A percentile compares a stretch with the other conserved stretches of the same genome.
phyloP scores from a whole-genome alignment of 1,139 yeast species.

The Suhomyces terraborum region DNA sequence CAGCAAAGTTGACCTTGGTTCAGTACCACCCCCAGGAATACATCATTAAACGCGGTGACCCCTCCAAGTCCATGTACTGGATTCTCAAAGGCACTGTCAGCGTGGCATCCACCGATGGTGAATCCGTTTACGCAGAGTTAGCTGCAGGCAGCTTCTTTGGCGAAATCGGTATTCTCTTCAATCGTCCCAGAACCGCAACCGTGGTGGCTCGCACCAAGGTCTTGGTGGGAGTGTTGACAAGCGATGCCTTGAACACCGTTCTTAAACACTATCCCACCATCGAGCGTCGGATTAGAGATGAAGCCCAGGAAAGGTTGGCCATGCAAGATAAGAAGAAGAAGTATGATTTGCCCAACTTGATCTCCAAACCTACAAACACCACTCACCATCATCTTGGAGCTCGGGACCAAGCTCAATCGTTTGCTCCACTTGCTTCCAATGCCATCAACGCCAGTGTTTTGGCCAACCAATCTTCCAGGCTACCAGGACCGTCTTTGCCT shows the following conservation, averaged over 20 bases:
- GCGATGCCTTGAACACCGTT: slow-evolving; percentile 61
- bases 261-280: slow-evolving; percentile 63
- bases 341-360: slow-evolving; percentile 19
- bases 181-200: slow-evolving; percentile 76
- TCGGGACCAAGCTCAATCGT: background rate
- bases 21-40: slow-evolving; percentile 68
- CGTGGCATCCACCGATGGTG: slow-evolving; percentile 76
- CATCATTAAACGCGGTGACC: slow-evolving; percentile 70
- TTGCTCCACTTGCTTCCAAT: slow-evolving; percentile 2
- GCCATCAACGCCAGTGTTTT: slow-evolving; percentile 20
- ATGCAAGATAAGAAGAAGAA: slow-evolving; percentile 63
- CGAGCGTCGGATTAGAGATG: slow-evolving; percentile 71
- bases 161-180: slow-evolving; percentile 74
- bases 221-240: slow-evolving; percentile 65
- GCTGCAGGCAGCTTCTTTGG: slow-evolving; percentile 74
- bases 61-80: slow-evolving; percentile 81
- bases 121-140: slow-evolving; percentile 68
- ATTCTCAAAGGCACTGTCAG: slow-evolving; percentile 71
- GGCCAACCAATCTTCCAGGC: slow-evolving; percentile 18
- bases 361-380: slow-evolving; percentile 8
- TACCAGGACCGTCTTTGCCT: slow-evolving; percentile 23
- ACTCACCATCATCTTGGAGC: background rate
- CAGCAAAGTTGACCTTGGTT: slow-evolving; percentile 57
- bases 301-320: slow-evolving; percentile 74
- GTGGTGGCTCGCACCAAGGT: slow-evolving; percentile 73